Evolutionary conservation across 306 rosid species (phyloP).

Genomic region (Prunus fruticosa): DNA sequence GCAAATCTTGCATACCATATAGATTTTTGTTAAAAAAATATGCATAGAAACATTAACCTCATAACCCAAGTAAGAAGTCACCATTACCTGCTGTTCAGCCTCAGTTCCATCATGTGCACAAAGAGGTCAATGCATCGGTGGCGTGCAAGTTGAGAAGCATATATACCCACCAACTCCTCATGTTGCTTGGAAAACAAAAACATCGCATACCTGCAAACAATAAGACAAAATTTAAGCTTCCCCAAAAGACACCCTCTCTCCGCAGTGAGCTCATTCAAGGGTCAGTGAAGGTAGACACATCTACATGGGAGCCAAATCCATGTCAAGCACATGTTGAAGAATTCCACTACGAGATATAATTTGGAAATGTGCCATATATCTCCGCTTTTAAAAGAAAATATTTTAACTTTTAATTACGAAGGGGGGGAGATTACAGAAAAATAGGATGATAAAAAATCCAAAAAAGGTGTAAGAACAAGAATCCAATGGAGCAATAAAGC

Average conservation of each 20-base stretch:
- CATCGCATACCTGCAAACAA: slow-evolving; percentile 76
- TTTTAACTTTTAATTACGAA: neutral
- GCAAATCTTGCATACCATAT: neutral
- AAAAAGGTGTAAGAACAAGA: neutral
- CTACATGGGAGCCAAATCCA: neutral
- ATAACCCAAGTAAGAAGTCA: slow-evolving; percentile 13
- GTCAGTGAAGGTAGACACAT: neutral
- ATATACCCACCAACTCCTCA: slow-evolving; percentile 92
- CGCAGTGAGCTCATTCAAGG: neutral
- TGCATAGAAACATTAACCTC: neutral
- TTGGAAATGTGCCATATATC: neutral
- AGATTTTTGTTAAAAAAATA: neutral
- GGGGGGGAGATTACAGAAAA: neutral
- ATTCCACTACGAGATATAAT: neutral
- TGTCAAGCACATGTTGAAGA: neutral
- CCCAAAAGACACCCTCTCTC: neutral
- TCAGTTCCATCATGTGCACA: slow-evolving; percentile 96
- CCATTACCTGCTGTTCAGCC: slow-evolving; percentile 83
- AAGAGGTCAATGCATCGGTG: slow-evolving; percentile 93
- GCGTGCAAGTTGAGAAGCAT: slow-evolving; percentile 93
- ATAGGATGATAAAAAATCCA: neutral
- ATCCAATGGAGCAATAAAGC: neutral
- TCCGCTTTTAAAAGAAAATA: neutral
- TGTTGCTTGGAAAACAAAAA: slow-evolving; percentile 92
- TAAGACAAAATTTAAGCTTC: neutral